A percentile compares a stretch with the other conserved stretches of the same genome.
phyloP scores from a whole-genome alignment of 208 protist genomes.

The Kentomonas sorsogonicus region DNA sequence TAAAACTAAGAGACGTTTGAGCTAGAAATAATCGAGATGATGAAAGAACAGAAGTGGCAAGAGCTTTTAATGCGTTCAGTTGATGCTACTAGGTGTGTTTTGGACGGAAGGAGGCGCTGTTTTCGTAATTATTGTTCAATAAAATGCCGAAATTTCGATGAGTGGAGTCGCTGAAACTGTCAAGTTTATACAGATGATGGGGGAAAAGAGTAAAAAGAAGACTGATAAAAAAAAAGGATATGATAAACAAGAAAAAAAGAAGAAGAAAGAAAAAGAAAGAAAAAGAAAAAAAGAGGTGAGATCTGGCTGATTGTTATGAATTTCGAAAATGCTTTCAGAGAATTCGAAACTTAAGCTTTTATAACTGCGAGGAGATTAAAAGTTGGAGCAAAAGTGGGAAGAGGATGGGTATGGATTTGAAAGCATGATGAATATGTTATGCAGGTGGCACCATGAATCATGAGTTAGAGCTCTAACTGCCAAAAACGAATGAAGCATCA shows the following conservation, averaged over 20 bases:
- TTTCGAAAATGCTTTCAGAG: background rate
- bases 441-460: no score
- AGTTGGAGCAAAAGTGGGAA: no score
- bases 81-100: no score
- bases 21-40: background rate
- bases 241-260: background rate
- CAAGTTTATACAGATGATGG: conserved; percentile 2
- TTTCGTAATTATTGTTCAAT: no score
- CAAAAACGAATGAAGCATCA: no score
- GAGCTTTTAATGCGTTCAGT: no score
- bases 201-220: conserved; percentile 8
- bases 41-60: conserved; percentile 3
- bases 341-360: background rate
- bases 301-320: no score
- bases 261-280: conserved; percentile 1
- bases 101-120: no score
- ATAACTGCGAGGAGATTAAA: no score
- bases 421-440: no score
- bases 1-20: background rate
- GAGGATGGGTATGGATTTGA: no score
- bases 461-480: no score
- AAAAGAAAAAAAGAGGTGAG: background rate
- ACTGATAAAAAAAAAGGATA: background rate
- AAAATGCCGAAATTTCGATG: conserved; percentile 3
- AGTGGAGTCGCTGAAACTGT: background rate